Base-by-base conservation (phyloP, 1,284 basidiomycete species). In the Boletus smithii region DNA sequence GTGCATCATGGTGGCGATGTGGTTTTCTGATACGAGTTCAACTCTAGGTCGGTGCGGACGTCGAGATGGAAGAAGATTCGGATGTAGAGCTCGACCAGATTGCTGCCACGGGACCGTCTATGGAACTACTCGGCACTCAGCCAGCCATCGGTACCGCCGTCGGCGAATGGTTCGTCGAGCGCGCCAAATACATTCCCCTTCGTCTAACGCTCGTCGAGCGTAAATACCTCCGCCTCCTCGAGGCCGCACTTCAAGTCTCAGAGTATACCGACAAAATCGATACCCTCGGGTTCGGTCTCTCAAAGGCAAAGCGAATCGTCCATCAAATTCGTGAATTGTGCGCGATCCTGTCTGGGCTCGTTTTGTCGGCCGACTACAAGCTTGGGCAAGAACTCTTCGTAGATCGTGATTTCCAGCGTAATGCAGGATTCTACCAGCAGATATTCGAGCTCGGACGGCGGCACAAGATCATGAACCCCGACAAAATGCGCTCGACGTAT, bases 231-330 rank as follows among this genome's bases (percentile, higher is more conserved):
- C 83, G 88, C 22, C 75, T 91, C 5, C 73, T 91, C 37, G 88
- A 91, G 49, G 87, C 87, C 6, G 88, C 88, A 2, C 74, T 88
- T 27, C 79, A 77, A 40, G 88, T 90, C 18, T 88, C 84, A 7
- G 88, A 91, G 63, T 91, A 90, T 61, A 91, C 88, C 24, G 88
- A 91, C 73, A 88, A 87, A 62, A 88, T 89, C 31, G 87, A 90
- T 66, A 85, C 83, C 34, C 67, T 90, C 35, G 79, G 83, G 2
- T 89, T 80, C 53, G 78, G 82, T 4, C 69, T 85, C 33, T 83
- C 83, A 18, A 91, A 89, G 62, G 76, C 87, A 18, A 89, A 88
- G 61, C 79, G 88, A 8, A 88, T 90, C 38, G 88, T 90, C 2
- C 75, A 83, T 41, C 88, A 90, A 59, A 89, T 91, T 54, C 79